These are phyloP conservation scores for Cladosporium cucumerinum DNA, from an alignment of 2,329 filamentous ascomycete genomes.

Conservation along the genomic window DNA sequence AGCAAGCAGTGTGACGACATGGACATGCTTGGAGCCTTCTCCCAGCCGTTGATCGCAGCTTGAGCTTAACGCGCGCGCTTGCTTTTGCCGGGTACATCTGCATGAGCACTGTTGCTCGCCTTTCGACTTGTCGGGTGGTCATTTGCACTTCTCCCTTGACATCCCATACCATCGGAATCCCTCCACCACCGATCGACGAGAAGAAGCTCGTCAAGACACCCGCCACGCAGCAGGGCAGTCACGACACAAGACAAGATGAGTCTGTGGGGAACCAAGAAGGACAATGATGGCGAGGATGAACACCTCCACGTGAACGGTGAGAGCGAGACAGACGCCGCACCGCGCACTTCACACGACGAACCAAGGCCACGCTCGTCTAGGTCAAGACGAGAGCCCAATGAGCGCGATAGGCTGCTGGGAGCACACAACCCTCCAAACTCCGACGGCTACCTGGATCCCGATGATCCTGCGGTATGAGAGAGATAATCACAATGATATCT, in stretches of 20 bases:
- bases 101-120: background rate
- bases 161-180: background rate
- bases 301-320: background rate
- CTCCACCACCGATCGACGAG: background rate
- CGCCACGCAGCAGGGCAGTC: background rate
- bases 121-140: background rate
- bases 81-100: slow-evolving; percentile 1
- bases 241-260: background rate
- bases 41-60: background rate
- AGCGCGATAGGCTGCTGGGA: slow-evolving; percentile 66
- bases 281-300: background rate
- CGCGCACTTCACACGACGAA: background rate
- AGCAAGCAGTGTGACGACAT: background rate
- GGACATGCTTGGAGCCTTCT: background rate
- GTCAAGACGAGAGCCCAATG: slow-evolving; percentile 49
- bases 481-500: slow-evolving; percentile 28
- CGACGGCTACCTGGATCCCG: slow-evolving; percentile 68
- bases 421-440: slow-evolving; percentile 53
- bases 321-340: background rate
- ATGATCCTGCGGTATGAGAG: slow-evolving; percentile 68
- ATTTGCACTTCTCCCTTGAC: background rate
- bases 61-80: slow-evolving; percentile 1
- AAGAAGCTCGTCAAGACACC: background rate
- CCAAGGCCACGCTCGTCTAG: slow-evolving; percentile 3
- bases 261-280: slow-evolving; percentile 7